Conservation (phyloP, 2,329 filamentous ascomycete species). For the Penicillium janthinellum region DNA sequence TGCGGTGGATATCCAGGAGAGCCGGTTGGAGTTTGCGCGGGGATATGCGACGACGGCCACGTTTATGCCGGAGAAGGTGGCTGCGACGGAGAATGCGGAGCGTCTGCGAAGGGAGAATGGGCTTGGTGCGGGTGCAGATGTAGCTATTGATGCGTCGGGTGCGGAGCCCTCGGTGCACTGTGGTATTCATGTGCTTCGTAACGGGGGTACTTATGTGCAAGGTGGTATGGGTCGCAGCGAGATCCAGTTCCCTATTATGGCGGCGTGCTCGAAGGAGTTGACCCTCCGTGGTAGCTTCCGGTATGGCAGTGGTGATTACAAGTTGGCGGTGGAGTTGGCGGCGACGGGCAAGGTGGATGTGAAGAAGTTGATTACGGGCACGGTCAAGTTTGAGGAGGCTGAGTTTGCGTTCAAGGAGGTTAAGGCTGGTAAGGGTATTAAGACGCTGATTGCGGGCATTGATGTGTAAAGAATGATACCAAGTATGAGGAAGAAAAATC, state of each 20-base stretch:
- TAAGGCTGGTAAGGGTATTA: conserved; percentile 70
- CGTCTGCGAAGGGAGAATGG: conserved; percentile 65
- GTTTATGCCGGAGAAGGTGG: conserved; percentile 63
- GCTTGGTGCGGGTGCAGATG: conserved; percentile 69
- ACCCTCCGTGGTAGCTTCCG: conserved; percentile 86
- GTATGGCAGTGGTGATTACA: conserved; percentile 86
- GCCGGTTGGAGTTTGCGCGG: conserved; percentile 76
- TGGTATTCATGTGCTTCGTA: conserved; percentile 68
- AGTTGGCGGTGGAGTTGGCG: conserved; percentile 77
- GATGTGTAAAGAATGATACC: conserved; percentile 20
- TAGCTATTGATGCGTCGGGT: conserved; percentile 77
- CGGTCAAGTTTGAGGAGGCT: conserved; percentile 77
- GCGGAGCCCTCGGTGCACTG: conserved; percentile 78
- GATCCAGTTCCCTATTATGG: conserved; percentile 90
- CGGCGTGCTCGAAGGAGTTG: conserved; percentile 85
- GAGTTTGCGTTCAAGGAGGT: conserved; percentile 87
- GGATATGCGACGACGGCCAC: conserved; percentile 60
- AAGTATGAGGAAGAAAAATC: not conserved
- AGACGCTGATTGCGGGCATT: conserved; percentile 49
- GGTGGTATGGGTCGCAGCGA: conserved; percentile 88
- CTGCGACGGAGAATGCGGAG: conserved; percentile 72
- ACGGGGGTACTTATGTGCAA: conserved; percentile 78
- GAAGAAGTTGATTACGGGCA: conserved; percentile 77
- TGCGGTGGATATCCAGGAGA: conserved; percentile 82
- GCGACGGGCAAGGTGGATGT: conserved; percentile 68